Base-by-base conservation (phyloP, 2,329 filamentous ascomycete genomes). In the Botrytis deweyae region DNA sequence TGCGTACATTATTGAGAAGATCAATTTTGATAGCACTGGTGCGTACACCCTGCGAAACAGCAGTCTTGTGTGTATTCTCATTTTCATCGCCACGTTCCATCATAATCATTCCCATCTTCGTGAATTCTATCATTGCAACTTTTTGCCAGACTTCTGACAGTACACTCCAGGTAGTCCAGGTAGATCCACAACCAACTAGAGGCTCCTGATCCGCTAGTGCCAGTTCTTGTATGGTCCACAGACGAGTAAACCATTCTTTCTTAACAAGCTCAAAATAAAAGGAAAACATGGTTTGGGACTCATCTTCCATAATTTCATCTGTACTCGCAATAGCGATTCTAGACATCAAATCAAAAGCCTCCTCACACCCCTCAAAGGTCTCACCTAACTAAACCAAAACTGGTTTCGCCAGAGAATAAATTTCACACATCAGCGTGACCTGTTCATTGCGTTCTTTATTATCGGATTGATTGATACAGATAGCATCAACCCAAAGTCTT, bases 401-500 rank as follows among this genome's bases (percentile, higher is more conserved):
- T 14, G 44, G 38, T 20, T 63, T 62, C 4, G 77, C 76, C 14
- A 55, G 10, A 42, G 75, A 63, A 65, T 76, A 79, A 8, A 79
- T 75, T 0, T 76, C 61, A 25, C 73, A 70, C 78, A 78, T 79
- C 3, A 76, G 63, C 1, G 67, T 59, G 3, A 78, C 75, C 55
- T 80, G 78, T 12, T 70, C 46, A 14, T 62, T 74, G 1, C 75
- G 72, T 52, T 78, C 78, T 8, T 64, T 49, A 1, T 75, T n/a
- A 49, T 73, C 61, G 22, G 29, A 16, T 64, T 79, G 77, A 58
- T 79, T 75, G 18, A 80, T 77, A 64, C 77, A 75, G 16, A 76
- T 22, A 22, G 75, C 70, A 52, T 76, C 73, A 58, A 74, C 71
- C 70, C 62, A 75, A 6, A 76, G 33, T 14, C 42, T 46, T 55